Percentiles rank a stretch among this genome's conserved stretches.
Conservation (phyloP, 805 yeast species). For the Metschnikowia colocasiae region DNA sequence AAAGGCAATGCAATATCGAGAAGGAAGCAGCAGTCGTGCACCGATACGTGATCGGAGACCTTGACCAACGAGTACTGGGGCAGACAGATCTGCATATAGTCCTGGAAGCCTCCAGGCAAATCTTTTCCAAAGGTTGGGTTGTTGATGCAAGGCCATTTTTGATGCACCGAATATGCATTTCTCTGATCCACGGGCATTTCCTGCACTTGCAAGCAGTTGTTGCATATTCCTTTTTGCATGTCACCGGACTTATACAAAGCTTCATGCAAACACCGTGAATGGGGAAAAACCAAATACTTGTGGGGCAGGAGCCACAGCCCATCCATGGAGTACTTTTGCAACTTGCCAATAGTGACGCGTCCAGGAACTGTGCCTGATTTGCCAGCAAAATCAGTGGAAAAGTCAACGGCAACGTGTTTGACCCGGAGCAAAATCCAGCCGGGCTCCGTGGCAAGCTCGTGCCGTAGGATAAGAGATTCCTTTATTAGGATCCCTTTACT, state of each 20-base stretch:
- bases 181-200: conserved; percentile 5
- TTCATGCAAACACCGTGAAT: conserved; percentile 31
- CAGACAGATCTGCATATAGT: conserved; percentile 26
- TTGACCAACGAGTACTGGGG: conserved; percentile 25
- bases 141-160: conserved; percentile 21
- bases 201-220: conserved; percentile 18
- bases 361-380: conserved; percentile 30
- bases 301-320: conserved; percentile 6
- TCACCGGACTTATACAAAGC: neutral
- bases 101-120: conserved; percentile 41
- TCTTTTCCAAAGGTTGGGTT: conserved; percentile 30
- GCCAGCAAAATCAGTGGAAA: conserved; percentile 8
- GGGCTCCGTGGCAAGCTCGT: conserved; percentile 8
- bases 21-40: conserved; percentile 36
- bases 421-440: conserved; percentile 11
- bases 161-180: conserved; percentile 13
- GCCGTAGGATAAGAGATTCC: conserved; percentile 12
- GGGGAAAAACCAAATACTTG: conserved; percentile 30
- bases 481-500: neutral
- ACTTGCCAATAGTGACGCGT: conserved; percentile 29
- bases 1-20: conserved; percentile 36
- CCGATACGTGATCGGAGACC: conserved; percentile 29
- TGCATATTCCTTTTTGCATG: conserved; percentile 10
- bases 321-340: conserved; percentile 18
- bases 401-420: conserved; percentile 17